Conservation (phyloP, 2,329 filamentous ascomycete species). For the Exutisphaerella laricina region DNA sequence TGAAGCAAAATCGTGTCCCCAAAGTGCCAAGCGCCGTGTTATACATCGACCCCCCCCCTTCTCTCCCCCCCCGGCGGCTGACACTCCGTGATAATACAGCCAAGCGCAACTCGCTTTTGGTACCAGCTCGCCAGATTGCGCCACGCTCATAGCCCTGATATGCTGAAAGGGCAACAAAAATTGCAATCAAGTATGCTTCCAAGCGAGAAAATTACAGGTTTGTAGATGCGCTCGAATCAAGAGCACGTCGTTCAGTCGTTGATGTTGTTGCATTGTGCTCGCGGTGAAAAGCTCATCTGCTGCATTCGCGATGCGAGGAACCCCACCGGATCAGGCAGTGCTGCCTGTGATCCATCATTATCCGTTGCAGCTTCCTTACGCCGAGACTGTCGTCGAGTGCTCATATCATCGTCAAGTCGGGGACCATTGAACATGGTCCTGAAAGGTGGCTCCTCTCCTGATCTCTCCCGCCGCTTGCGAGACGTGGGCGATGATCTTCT, state of each 20-base stretch:
- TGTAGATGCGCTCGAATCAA: constrained; percentile 3
- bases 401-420: constrained; percentile 15
- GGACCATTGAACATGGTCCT: constrained; percentile 32
- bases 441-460: constrained; percentile 32
- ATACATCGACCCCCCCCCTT: constrained; percentile 18
- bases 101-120: constrained; percentile 13
- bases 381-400: constrained; percentile 19
- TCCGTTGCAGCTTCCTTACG: constrained; percentile 26
- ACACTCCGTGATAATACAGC: constrained; percentile 7
- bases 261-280: constrained; percentile 4
- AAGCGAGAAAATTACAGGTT: neutral
- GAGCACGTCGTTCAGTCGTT: neutral
- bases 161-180: constrained; percentile 11
- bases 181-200: neutral
- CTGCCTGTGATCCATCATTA: constrained; percentile 23
- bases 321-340: constrained; percentile 9
- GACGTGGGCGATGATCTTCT: constrained; percentile 13
- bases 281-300: constrained; percentile 15
- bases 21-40: constrained; percentile 14
- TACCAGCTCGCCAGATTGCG: constrained; percentile 12
- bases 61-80: too few relatives aligned
- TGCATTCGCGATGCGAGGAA: constrained; percentile 18
- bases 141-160: constrained; percentile 15
- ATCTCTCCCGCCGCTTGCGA: neutral
- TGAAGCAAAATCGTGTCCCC: constrained; percentile 3